These are phyloP conservation scores for Leccinum solheimii DNA, from an alignment of 1,284 basidiomycete species.

Conservation along the genomic window DNA sequence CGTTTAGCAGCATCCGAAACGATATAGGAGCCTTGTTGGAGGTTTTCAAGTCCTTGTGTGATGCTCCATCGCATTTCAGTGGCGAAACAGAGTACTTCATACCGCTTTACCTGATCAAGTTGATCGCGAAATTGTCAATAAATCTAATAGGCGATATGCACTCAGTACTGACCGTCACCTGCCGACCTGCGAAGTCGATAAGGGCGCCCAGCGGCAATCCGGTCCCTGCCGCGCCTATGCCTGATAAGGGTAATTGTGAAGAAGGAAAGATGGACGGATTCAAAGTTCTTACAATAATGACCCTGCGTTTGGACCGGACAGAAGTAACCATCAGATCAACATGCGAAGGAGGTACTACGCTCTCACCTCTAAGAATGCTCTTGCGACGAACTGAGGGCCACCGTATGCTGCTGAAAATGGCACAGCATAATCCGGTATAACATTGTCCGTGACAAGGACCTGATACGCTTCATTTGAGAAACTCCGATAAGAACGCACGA, in stretches of 20 bases:
- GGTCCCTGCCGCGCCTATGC: constrained; percentile 30
- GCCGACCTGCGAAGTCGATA: constrained; percentile 21
- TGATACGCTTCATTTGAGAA: constrained; percentile 3
- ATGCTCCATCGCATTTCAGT: constrained; percentile 29
- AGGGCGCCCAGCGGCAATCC: constrained; percentile 30
- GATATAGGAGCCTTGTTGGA: constrained; percentile 26
- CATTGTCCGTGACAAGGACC: constrained; percentile 32
- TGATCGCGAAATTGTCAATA: neutral
- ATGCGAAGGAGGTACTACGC: neutral
- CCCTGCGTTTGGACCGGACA: constrained; percentile 15
- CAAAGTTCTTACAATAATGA: constrained; percentile 27
- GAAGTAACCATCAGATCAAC: neutral
- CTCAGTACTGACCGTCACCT: constrained; percentile 25
- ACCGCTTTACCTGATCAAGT: constrained; percentile 24
- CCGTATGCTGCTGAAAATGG: constrained; percentile 27
- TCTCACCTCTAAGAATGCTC: constrained; percentile 28
- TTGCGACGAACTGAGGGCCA: constrained; percentile 33
- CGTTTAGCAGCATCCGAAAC: constrained; percentile 9
- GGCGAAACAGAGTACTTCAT: constrained; percentile 35
- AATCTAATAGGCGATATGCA: neutral
- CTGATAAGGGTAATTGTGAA: constrained; percentile 12
- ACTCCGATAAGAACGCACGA: neutral
- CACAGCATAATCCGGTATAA: constrained; percentile 32
- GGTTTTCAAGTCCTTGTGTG: neutral
- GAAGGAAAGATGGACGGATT: neutral